Base-by-base conservation (phyloP, 805 yeast genomes). In the Candida alai region DNA sequence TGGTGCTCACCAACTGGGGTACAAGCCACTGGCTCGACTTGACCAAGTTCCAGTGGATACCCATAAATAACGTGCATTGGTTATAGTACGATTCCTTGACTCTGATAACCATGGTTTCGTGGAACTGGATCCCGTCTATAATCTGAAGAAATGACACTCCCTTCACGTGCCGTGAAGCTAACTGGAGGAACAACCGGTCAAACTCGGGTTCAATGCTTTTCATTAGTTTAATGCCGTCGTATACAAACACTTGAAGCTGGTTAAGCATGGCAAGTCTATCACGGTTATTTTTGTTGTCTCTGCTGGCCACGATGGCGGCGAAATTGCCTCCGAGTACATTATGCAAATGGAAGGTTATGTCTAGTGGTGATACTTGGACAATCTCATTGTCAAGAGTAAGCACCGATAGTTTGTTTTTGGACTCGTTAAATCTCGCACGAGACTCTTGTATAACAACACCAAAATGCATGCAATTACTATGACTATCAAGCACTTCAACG, bases 361-460 rank as follows among this genome's bases (percentile, higher is more conserved):
- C 47, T 14, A 40, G 42, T 5, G 68, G 52, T 15, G 51, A 37
- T 1, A 65, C 59, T 4, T 43, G 28, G 1, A 41, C 37, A 3
- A 60, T 28, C 14, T 56, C 54, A 37, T 69, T 68, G 5, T 56
- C 48, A 7, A 49, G 28, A 14, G 65, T 58, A 28, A 65, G 49
- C 4, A 68, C 58, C 13, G 48, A 24, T 23, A 60, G 34, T 30
- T 58, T 56, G 36, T 61, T 62, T 30, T 53, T 54, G 33, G 44
- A 45, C 24, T 49, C 59, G 36, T 59, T 54, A 41, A 70, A 68
- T 18, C 43, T 52, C 4, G 69, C 54, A 26, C 37, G 33, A 1
- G 65, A 47, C 13, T 41, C 54, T 27, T 55, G 35, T 4, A 66
- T 30, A 3, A 71, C 72, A 2, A 68, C 43, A 2, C 75, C 76